These are phyloP conservation scores for Coelastrella sp. DNA, from an alignment of 139 green algal genomes.

Conservation along the genomic window DNA sequence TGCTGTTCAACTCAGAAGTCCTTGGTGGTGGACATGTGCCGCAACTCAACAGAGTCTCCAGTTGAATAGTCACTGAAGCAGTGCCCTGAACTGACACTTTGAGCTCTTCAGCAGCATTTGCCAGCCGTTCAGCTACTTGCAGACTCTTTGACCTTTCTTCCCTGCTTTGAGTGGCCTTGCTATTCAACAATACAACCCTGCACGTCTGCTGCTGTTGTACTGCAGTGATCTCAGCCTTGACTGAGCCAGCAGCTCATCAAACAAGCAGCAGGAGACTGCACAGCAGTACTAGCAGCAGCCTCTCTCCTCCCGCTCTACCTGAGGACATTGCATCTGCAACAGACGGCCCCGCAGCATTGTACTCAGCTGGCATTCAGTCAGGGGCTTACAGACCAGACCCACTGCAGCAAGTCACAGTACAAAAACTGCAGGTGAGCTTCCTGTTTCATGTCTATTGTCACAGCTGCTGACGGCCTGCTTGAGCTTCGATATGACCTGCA, in stretches of 20 bases:
- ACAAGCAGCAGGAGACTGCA: background rate
- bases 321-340: background rate
- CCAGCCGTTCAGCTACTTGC: background rate
- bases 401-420: conserved; percentile 77
- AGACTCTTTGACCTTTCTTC: no score
- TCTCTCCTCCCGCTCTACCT: background rate
- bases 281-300: conserved; percentile 47
- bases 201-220: no score
- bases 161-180: no score
- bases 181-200: background rate
- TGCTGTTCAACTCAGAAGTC: no score
- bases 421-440: conserved; percentile 71
- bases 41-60: no score
- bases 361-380: conserved; percentile 54
- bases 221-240: background rate
- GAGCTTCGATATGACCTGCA: no score
- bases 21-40: no score
- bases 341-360: conserved; percentile 67
- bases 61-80: no score
- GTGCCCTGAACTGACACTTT: no score
- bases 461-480: no score
- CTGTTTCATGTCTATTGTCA: no score
- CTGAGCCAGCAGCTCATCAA: background rate
- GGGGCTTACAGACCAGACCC: conserved; percentile 75
- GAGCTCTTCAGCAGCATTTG: no score